Conservation (phyloP, 768 basidiomycete species). For the Guyanaporus albipodus region DNA sequence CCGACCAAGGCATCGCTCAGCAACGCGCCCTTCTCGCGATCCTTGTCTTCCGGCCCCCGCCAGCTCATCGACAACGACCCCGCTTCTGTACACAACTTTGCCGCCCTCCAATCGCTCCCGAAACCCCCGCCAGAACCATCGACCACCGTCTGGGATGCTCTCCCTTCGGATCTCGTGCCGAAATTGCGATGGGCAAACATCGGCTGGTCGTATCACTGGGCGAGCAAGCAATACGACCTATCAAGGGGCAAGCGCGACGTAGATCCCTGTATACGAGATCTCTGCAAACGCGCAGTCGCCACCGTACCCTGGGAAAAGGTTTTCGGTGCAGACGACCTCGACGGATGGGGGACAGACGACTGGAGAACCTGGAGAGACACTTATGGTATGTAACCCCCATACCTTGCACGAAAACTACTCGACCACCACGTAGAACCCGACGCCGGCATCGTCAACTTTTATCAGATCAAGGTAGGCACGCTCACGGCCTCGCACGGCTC, state of each 20-base stretch:
- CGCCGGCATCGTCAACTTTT: constrained; percentile 96
- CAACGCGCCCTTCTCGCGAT: background rate
- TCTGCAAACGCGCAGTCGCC: constrained; percentile 63
- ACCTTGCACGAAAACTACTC: background rate
- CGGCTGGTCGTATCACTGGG: constrained; percentile 97
- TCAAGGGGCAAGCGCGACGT: constrained; percentile 63
- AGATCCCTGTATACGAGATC: constrained; percentile 45
- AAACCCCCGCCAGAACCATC: constrained; percentile 69
- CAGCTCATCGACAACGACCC: constrained; percentile 71
- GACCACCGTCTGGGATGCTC: constrained; percentile 45
- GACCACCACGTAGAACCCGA: constrained; percentile 65
- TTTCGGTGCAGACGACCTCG: constrained; percentile 37
- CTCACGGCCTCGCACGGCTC: background rate
- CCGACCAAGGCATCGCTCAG: constrained; percentile 36
- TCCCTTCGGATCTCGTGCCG: constrained; percentile 54
- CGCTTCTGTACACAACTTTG: constrained; percentile 53
- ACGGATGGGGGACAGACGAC: constrained; percentile 53
- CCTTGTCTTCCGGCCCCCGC: constrained; percentile 48
- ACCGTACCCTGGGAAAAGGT: constrained; percentile 69
- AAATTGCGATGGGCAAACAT: constrained; percentile 96
- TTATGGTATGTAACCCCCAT: constrained; percentile 57
- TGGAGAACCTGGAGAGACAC: constrained; percentile 75
- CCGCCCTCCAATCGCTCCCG: constrained; percentile 47
- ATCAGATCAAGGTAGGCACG: constrained; percentile 61
- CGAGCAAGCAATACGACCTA: constrained; percentile 92